A percentile compares a stretch with the other conserved stretches of the same genome.
Conservation (phyloP, 129 eudicot genomes). For the Kitagawia praeruptora region DNA sequence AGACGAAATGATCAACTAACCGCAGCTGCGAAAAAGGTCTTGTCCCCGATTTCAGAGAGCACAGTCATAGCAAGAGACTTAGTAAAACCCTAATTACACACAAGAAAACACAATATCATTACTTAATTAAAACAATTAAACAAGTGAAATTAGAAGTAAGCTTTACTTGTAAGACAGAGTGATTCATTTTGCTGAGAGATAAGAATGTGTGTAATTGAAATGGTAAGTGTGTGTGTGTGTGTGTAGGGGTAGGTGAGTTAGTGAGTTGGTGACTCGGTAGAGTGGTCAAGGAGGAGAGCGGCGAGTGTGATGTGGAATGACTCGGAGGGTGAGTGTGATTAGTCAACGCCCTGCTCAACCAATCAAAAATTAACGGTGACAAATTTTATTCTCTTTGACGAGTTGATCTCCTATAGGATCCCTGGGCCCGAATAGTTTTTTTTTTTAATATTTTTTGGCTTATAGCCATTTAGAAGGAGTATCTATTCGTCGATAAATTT, state of each 20-base stretch:
- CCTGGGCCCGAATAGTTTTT: too few relatives aligned
- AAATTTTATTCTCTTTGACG: too few relatives aligned
- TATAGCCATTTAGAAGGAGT: too few relatives aligned
- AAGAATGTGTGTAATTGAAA: background rate
- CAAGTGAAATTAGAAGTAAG: background rate
- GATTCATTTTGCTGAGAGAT: slow-evolving; percentile 27
- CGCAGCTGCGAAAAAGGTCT: slow-evolving; percentile 94
- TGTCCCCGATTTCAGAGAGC: slow-evolving; percentile 95
- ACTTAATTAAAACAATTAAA: background rate
- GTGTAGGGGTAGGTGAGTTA: background rate
- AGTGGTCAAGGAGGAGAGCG: background rate
- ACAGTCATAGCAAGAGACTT: slow-evolving; percentile 96
- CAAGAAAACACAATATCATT: background rate
- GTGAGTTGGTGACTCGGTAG: background rate
- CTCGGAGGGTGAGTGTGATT: background rate
- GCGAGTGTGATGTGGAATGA: background rate
- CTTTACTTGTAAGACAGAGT: slow-evolving; percentile 52
- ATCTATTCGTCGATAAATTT: too few relatives aligned
- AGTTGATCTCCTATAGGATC: too few relatives aligned
- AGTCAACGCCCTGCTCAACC: background rate
- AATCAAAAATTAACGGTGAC: too few relatives aligned
- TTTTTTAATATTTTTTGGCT: too few relatives aligned
- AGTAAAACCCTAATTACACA: slow-evolving; percentile 54
- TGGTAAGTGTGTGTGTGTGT: too few relatives aligned
- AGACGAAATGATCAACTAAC: slow-evolving; percentile 25